phyloP scores from a whole-genome alignment of 805 yeast genomes.

The Crinitomyces ghanaensis region DNA sequence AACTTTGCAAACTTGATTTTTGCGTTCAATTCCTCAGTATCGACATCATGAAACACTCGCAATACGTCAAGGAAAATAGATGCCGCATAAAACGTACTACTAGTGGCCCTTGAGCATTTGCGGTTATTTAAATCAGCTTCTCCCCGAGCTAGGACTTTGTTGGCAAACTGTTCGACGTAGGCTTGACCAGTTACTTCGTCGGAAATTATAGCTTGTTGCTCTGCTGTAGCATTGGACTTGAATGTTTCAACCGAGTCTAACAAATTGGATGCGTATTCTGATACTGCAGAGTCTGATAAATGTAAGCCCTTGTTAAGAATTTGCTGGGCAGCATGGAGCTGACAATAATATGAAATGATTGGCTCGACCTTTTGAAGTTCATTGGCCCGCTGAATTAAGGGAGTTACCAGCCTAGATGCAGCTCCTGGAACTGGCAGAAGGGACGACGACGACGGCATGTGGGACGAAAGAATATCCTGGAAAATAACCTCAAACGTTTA shows the following conservation, averaged over 20 bases:
- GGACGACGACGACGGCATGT: too few relatives aligned
- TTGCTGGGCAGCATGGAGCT: conserved; percentile 59
- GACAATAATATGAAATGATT: conserved; percentile 60
- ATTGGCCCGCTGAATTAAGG: conserved; percentile 19
- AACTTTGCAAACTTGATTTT: conserved; percentile 52
- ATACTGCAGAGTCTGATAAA: conserved; percentile 41
- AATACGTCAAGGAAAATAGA: conserved; percentile 42
- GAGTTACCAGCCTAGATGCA: conserved; percentile 18
- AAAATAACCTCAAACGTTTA: too few relatives aligned
- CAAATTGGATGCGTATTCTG: conserved; percentile 46
- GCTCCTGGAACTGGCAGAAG: conserved; percentile 16
- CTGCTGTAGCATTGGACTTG: conserved; percentile 30
- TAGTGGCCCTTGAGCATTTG: conserved; percentile 36
- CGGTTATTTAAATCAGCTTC: conserved; percentile 37
- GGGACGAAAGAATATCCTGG: too few relatives aligned
- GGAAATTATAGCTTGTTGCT: conserved; percentile 37
- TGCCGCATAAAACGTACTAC: conserved; percentile 41
- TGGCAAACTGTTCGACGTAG: conserved; percentile 46
- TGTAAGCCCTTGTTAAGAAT: conserved; percentile 55
- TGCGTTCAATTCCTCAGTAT: conserved; percentile 26
- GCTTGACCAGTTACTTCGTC: conserved; percentile 50
- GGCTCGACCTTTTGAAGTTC: conserved; percentile 55
- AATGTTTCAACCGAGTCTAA: conserved; percentile 60
- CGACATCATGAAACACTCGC: conserved; percentile 28
- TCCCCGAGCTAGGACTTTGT: conserved; percentile 44